Evolutionary conservation across 2,329 filamentous ascomycete genomes (phyloP).

Genomic region (Biscogniauxia sp.): DNA sequence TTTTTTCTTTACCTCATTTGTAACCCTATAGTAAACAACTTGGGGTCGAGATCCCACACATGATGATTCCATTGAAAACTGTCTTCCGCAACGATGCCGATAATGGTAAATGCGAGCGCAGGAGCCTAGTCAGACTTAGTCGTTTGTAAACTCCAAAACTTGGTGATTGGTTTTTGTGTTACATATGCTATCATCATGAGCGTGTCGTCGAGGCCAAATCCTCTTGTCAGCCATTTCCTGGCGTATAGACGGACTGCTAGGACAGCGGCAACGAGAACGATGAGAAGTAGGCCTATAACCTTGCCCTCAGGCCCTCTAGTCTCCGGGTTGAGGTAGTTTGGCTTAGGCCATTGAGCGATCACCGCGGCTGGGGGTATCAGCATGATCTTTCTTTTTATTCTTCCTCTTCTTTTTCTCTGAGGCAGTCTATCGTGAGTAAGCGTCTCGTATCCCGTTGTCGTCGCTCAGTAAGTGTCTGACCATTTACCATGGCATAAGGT

Average conservation of each 20-base stretch:
- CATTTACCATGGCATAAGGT: background rate
- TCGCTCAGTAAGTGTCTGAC: background rate
- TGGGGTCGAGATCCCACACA: slow-evolving; percentile 32
- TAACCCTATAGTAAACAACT: slow-evolving; percentile 23
- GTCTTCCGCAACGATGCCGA: slow-evolving; percentile 28
- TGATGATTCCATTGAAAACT: slow-evolving; percentile 33
- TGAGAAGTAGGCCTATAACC: slow-evolving; percentile 27
- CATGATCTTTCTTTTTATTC: slow-evolving; percentile 16
- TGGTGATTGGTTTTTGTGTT: slow-evolving; percentile 6
- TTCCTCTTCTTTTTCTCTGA: background rate
- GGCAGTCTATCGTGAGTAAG: background rate
- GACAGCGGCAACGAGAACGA: slow-evolving; percentile 29
- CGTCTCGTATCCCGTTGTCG: background rate
- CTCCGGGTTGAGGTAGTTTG: slow-evolving; percentile 33
- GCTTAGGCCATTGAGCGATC: slow-evolving; percentile 30
- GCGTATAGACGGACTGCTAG: slow-evolving; percentile 37
- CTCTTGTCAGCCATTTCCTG: slow-evolving; percentile 33
- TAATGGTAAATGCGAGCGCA: slow-evolving; percentile 31
- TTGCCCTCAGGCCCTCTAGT: slow-evolving; percentile 30
- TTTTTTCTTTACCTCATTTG: slow-evolving; percentile 32
- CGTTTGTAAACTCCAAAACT: background rate
- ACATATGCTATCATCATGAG: slow-evolving; percentile 38
- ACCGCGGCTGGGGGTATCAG: slow-evolving; percentile 23
- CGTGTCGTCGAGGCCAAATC: slow-evolving; percentile 37
- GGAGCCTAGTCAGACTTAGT: slow-evolving; percentile 23